A percentile compares a stretch with the other conserved stretches of the same genome.
Conservation (phyloP, 768 basidiomycete genomes). For the Lactifluus subvellereus region DNA sequence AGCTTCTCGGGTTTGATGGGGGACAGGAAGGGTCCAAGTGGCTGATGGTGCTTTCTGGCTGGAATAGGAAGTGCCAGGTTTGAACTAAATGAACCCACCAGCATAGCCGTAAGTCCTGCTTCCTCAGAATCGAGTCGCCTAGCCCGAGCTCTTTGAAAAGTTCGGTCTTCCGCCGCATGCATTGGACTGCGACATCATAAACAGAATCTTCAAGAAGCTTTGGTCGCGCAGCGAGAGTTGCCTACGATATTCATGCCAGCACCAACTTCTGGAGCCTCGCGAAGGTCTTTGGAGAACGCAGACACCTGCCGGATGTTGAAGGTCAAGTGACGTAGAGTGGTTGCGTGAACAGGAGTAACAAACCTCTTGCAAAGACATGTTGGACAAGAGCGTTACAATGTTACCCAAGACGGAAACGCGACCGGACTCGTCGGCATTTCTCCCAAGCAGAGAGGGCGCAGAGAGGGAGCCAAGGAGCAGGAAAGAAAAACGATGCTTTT, state of each 20-base stretch:
- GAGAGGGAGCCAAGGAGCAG: too few species aligned
- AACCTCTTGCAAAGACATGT: slow-evolving; percentile 95
- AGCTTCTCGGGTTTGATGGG: slow-evolving; percentile 73
- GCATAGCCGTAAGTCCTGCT: slow-evolving; percentile 50
- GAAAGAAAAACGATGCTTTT: too few species aligned
- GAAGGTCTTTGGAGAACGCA: slow-evolving; percentile 94
- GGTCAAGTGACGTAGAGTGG: background rate
- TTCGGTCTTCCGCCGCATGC: slow-evolving; percentile 58
- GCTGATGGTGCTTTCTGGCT: slow-evolving; percentile 3
- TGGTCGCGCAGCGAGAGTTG: slow-evolving; percentile 66
- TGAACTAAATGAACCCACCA: background rate
- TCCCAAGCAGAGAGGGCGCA: slow-evolving; percentile 71
- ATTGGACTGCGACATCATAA: slow-evolving; percentile 73
- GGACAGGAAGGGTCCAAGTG: slow-evolving; percentile 63
- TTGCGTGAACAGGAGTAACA: slow-evolving; percentile 40
- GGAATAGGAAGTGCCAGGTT: background rate
- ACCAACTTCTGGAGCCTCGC: slow-evolving; percentile 97
- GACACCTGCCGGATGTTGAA: slow-evolving; percentile 56
- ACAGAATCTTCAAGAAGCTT: slow-evolving; percentile 79
- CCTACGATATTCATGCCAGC: slow-evolving; percentile 84
- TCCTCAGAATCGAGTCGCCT: slow-evolving; percentile 39
- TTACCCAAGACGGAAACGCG: slow-evolving; percentile 88
- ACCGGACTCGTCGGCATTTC: slow-evolving; percentile 93
- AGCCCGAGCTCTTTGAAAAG: slow-evolving; percentile 54
- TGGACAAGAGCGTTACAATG: slow-evolving; percentile 92